phyloP scores from a whole-genome alignment of 176 grass and related monocot genomes.

The Oryza meridionalis region DNA sequence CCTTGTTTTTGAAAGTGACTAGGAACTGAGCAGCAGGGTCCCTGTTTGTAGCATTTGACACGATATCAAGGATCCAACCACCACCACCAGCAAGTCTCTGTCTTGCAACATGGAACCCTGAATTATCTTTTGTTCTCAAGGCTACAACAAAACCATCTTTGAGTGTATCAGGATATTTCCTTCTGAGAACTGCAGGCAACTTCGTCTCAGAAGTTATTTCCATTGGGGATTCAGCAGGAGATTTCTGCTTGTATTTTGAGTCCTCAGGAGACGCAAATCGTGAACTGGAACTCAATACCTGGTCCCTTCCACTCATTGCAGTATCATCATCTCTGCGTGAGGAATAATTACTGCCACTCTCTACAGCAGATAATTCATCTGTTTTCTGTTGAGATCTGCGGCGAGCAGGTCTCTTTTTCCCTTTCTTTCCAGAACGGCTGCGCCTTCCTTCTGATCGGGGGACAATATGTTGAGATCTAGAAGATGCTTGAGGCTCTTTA shows the following conservation, averaged over 20 bases:
- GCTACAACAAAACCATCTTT: constrained; percentile 90
- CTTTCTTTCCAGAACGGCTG: constrained; percentile 87
- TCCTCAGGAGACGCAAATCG: constrained; percentile 95
- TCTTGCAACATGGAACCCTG: constrained; percentile 78
- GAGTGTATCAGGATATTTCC: constrained; percentile 61
- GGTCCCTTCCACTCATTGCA: constrained; percentile 72
- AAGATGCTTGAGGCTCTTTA: constrained; percentile 62
- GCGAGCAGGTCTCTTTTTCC: constrained; percentile 87
- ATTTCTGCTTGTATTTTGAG: constrained; percentile 77
- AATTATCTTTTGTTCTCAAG: constrained; percentile 65
- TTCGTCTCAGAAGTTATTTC: constrained; percentile 71
- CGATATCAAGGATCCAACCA: constrained; percentile 87
- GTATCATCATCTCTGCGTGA: constrained; percentile 69
- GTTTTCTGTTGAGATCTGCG: constrained; percentile 81
- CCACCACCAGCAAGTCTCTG: constrained; percentile 71
- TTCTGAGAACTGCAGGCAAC: constrained; percentile 34
- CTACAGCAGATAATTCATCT: constrained; percentile 67
- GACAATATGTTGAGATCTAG: constrained; percentile 46
- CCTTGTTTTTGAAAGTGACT: constrained; percentile 81
- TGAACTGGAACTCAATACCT: constrained; percentile 87
- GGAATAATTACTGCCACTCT: constrained; percentile 70
- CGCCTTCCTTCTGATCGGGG: constrained; percentile 78
- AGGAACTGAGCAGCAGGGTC: constrained; percentile 97
- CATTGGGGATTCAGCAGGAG: constrained; percentile 60
- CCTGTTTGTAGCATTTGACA: constrained; percentile 84